Percentiles rank a stretch among this genome's conserved stretches.
Conservation (phyloP, 2,329 filamentous ascomycete genomes). For the Fusarium lateritium region DNA sequence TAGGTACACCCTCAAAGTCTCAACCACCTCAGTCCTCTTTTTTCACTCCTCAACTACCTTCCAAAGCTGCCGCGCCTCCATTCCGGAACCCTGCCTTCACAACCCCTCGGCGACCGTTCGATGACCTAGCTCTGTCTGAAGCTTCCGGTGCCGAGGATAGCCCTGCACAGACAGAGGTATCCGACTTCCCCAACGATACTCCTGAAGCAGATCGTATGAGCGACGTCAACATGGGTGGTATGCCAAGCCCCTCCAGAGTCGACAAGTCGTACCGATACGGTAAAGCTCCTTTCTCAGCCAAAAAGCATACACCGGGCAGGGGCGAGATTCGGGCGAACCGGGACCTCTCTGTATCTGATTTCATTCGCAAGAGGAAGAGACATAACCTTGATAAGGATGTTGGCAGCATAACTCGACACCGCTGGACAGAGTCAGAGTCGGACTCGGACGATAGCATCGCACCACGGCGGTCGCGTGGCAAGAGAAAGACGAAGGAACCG, state of each 20-base stretch:
- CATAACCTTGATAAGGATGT: conserved; percentile 67
- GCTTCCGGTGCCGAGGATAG: conserved; percentile 72
- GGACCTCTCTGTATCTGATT: conserved; percentile 58
- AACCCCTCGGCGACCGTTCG: conserved; percentile 71
- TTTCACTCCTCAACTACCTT: conserved; percentile 62
- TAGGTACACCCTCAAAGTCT: conserved; percentile 59
- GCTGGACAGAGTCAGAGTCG: conserved; percentile 63
- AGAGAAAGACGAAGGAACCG: conserved; percentile 42
- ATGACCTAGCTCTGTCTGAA: conserved; percentile 68
- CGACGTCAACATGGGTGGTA: conserved; percentile 59
- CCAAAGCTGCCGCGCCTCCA: conserved; percentile 62
- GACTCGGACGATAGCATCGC: conserved; percentile 62
- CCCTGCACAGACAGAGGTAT: conserved; percentile 70
- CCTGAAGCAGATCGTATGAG: conserved; percentile 65
- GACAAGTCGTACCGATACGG: conserved; percentile 63
- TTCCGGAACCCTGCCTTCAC: conserved; percentile 77
- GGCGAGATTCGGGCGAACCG: conserved; percentile 72
- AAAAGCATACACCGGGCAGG: conserved; percentile 67
- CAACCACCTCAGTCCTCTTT: conserved; percentile 61
- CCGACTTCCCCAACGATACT: conserved; percentile 66
- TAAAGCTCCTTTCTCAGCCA: conserved; percentile 57
- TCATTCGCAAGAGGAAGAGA: conserved; percentile 69
- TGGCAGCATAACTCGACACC: conserved; percentile 63
- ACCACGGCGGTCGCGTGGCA: conserved; percentile 44
- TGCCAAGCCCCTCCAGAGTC: conserved; percentile 63